phyloP scores from a whole-genome alignment of 768 basidiomycete genomes.

The Suillus bovinus region DNA sequence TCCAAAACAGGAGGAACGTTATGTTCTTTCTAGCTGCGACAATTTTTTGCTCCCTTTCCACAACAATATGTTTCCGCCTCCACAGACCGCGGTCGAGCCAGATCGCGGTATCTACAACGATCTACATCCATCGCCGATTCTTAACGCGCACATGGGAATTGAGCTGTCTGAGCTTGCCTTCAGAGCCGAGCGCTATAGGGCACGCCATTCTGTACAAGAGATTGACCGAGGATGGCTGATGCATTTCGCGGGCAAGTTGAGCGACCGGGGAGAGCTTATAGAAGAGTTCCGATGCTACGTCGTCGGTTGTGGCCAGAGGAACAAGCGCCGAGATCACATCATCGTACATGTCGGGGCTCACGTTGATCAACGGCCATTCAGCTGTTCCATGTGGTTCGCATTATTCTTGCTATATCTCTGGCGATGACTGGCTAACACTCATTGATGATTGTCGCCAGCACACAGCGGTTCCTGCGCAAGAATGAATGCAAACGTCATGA shows the following conservation, averaged over 20 bases:
- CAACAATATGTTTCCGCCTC: neutral
- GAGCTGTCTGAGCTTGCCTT: constrained; percentile 51
- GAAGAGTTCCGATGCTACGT: constrained; percentile 71
- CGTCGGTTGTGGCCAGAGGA: constrained; percentile 61
- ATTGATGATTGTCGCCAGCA: constrained; percentile 36
- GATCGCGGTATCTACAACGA: neutral
- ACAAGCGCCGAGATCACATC: constrained; percentile 76
- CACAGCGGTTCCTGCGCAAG: constrained; percentile 66
- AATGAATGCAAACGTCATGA: constrained; percentile 81
- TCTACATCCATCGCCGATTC: constrained; percentile 44
- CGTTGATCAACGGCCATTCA: constrained; percentile 66
- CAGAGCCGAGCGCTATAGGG: constrained; percentile 55
- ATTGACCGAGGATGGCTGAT: constrained; percentile 68
- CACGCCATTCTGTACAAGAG: constrained; percentile 54
- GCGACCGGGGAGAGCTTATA: constrained; percentile 54
- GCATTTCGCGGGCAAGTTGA: constrained; percentile 67
- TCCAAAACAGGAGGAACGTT: neutral
- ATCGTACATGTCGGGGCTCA: constrained; percentile 74
- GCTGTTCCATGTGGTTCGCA: constrained; percentile 64
- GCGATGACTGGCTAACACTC: constrained; percentile 10
- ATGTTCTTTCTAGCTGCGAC: neutral
- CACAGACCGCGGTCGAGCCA: constrained; percentile 8
- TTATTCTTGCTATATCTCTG: neutral
- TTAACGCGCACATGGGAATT: constrained; percentile 66
- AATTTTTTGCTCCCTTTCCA: neutral